Evolutionary conservation across 495 filamentous ascomycete genomes (phyloP).

Genomic region (Xylaria nigripes): DNA sequence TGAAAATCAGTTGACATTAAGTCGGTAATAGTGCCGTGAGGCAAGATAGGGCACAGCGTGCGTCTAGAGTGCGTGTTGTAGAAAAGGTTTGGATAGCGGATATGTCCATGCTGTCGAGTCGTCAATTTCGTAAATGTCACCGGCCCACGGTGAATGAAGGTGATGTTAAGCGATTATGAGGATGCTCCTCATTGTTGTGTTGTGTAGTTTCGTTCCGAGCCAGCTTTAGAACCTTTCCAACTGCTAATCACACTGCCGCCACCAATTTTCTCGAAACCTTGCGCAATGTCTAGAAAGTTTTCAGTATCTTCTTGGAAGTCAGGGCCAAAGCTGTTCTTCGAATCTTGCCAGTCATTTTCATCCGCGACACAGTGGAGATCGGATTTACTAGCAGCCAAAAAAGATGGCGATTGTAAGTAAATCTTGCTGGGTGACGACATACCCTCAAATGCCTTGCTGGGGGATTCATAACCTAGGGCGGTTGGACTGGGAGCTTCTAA

Average conservation of each 20-base stretch:
- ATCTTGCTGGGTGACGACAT: constrained; percentile 45
- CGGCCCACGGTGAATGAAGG: constrained; percentile 1
- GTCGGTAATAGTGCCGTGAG: too few species aligned
- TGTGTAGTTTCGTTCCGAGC: constrained; percentile 35
- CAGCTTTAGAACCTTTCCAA: constrained; percentile 28
- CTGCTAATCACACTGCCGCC: constrained; percentile 22
- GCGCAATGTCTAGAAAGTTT: constrained; percentile 72
- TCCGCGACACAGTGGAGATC: constrained; percentile 35
- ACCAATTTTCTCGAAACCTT: constrained; percentile 87
- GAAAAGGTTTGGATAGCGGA: constrained; percentile 2
- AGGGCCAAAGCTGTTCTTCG: constrained; percentile 46
- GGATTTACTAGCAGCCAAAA: background rate
- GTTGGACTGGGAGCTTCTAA: constrained; percentile 36
- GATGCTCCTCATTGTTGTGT: constrained; percentile 9
- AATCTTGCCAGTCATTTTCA: constrained; percentile 37
- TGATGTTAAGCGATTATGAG: background rate
- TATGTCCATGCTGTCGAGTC: constrained; percentile 19
- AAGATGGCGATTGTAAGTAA: constrained; percentile 55
- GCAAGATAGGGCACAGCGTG: constrained; percentile 16
- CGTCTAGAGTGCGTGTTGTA: constrained; percentile 13
- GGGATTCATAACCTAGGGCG: constrained; percentile 39
- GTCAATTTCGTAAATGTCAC: constrained; percentile 24
- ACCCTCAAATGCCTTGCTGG: constrained; percentile 41
- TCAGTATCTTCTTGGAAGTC: constrained; percentile 49
- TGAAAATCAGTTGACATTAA: constrained; percentile 16